Conservation (phyloP, 345 rosid species). For the Camelina neglecta region DNA sequence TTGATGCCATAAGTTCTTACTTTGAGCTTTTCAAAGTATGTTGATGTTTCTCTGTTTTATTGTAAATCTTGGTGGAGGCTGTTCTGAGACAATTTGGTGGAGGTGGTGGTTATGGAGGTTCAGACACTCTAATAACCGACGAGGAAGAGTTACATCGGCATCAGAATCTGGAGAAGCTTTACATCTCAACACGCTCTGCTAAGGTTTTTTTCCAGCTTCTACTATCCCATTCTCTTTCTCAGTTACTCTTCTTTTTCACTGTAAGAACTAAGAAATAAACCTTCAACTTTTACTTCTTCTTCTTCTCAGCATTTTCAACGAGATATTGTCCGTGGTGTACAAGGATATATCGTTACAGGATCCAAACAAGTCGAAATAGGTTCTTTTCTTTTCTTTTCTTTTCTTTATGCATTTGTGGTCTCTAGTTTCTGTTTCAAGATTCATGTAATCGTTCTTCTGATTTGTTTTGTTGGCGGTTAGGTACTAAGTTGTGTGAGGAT, state of each 20-base stretch:
- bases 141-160: slow-evolving; percentile 78
- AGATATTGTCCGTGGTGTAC: slow-evolving; percentile 91
- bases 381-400: slow-evolving; percentile 23
- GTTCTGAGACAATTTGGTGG: slow-evolving; percentile 91
- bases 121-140: slow-evolving; percentile 70
- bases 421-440: neutral
- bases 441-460: slow-evolving; percentile 6
- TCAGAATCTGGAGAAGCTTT: slow-evolving; percentile 91
- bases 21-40: slow-evolving; percentile 27
- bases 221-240: neutral
- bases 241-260: neutral
- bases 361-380: slow-evolving; percentile 96
- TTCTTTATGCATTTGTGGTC: slow-evolving; percentile 7
- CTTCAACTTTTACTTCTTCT: neutral
- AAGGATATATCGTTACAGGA: slow-evolving; percentile 85
- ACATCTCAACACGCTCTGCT: slow-evolving; percentile 84
- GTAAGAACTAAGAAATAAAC: slow-evolving; percentile 5
- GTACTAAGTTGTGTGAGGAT: slow-evolving; percentile 85
- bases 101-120: slow-evolving; percentile 84
- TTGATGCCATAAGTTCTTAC: neutral
- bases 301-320: slow-evolving; percentile 82
- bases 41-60: slow-evolving; percentile 22
- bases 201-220: slow-evolving; percentile 59
- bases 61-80: slow-evolving; percentile 58
- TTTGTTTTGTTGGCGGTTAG: slow-evolving; percentile 43